Percentiles rank a stretch among this genome's conserved stretches.
phyloP scores from a whole-genome alignment of 169 alveolate species.

The Plasmodium berghei region DNA sequence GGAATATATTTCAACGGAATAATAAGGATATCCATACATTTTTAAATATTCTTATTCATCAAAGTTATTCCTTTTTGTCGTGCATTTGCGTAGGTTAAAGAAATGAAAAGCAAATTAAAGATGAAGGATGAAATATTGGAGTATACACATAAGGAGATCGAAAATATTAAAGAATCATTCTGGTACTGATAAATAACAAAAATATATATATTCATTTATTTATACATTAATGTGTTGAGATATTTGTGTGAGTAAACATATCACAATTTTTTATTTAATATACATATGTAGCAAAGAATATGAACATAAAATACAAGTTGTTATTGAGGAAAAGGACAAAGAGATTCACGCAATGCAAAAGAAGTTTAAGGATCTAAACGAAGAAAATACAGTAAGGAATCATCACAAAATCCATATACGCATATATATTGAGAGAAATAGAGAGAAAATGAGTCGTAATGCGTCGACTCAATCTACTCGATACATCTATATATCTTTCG shows the following conservation, averaged over 20 bases:
- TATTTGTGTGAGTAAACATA: background rate
- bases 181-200: slow-evolving; percentile 25
- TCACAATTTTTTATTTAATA: background rate
- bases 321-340: slow-evolving; percentile 65
- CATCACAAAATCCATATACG: too few species aligned
- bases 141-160: slow-evolving; percentile 66
- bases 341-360: slow-evolving; percentile 30
- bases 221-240: background rate
- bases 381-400: slow-evolving; percentile 36
- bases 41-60: background rate
- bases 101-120: slow-evolving; percentile 48
- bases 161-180: slow-evolving; percentile 69
- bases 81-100: slow-evolving; percentile 25
- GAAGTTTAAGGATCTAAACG: slow-evolving; percentile 51
- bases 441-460: background rate
- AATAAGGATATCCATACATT: too few species aligned
- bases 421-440: background rate
- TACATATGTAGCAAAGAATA: slow-evolving; percentile 46
- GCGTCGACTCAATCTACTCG: background rate
- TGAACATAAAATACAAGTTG: slow-evolving; percentile 46
- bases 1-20: too few species aligned
- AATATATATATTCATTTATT: background rate
- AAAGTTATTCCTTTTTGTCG: background rate
- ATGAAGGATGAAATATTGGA: slow-evolving; percentile 66
- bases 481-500: background rate